Conservation (phyloP, 129 eudicot genomes). For the Flaveria brownii region DNA sequence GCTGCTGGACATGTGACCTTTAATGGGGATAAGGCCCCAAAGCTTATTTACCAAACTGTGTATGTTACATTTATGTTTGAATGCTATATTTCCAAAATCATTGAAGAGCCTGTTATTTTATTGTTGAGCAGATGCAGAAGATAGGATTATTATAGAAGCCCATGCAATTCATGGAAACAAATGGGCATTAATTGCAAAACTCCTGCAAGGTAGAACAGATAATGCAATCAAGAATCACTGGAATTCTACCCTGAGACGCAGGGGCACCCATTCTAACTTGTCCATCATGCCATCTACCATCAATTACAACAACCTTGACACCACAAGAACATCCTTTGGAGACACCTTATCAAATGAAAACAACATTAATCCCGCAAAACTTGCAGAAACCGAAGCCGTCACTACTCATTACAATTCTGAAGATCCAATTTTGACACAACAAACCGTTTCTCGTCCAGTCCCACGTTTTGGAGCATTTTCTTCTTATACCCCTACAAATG, state of each 20-base stretch:
- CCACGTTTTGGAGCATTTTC: conserved; percentile 64
- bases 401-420: conserved; percentile 17
- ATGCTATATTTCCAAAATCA: not conserved
- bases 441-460: conserved; percentile 44
- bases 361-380: conserved; percentile 20
- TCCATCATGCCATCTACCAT: conserved; percentile 7
- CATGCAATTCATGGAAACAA: conserved; percentile 80
- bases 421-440: conserved; percentile 20
- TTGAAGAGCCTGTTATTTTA: not conserved
- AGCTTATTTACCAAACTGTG: not conserved
- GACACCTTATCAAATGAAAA: conserved; percentile 50
- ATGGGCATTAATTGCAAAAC: conserved; percentile 87
- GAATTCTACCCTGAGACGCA: conserved; percentile 79
- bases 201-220: conserved; percentile 83
- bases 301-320: conserved; percentile 34
- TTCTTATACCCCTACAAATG: conserved; percentile 35
- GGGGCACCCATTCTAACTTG: conserved; percentile 15
- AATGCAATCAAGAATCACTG: conserved; percentile 91
- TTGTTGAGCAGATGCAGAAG: conserved; percentile 71
- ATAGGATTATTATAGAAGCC: conserved; percentile 56
- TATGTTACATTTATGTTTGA: not conserved
- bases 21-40: not conserved
- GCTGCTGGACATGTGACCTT: not conserved
- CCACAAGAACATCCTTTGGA: conserved; percentile 45
- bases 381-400: conserved; percentile 19